Base-by-base conservation (phyloP, 805 yeast genomes). In the Yarrowia hollandica region DNA sequence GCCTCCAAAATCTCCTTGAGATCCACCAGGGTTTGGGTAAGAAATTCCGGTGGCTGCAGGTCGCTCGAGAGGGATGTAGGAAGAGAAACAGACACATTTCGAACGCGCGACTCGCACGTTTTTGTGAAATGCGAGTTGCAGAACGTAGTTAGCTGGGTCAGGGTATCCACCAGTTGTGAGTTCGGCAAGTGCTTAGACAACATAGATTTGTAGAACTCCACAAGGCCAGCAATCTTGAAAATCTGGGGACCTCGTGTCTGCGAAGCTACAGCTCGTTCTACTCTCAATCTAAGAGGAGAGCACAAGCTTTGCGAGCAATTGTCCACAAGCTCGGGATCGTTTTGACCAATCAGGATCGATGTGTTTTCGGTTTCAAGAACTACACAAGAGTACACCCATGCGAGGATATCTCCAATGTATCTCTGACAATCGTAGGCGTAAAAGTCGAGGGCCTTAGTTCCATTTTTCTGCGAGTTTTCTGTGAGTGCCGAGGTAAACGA, bases 291-390 rank as follows among this genome's bases (percentile, higher is more conserved):
- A 62, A 83, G 73, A 7, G 83, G 92, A 64, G 78, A 79, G 25
- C 84, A 78, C 30, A 90, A 68, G 1, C 84, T 71, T 3, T 76
- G 75, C 41, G 88, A 72, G 15, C 82, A 78, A 44, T 74, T 74
- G 58, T 80, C 80, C 4, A 81, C 77, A 12, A 82, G 74, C 2
- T 73, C 69, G 63, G 59, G 39, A 61, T 60, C 28, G 65, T 60
- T 56, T 42, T 75, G 72, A 44, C 78, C 78, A 59, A 92, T 84
- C 54, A 92, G 72, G 16, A 83, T 77, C 8, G 78, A 77, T 5
- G 92, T 78, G 26, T 85, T 77, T 67, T 94, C 99, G 37, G 83
- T 79, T 70, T 94, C 99, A 71, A 89, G 88, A 4, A 90, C 96
- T 26, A 90, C 84, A 4, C 88, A 79, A 1, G 91, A 82, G 68